A percentile compares a stretch with the other conserved stretches of the same genome.
Evolutionary conservation across 768 basidiomycete species (phyloP).

Genomic region (Cystofilobasidium bisporidii): DNA sequence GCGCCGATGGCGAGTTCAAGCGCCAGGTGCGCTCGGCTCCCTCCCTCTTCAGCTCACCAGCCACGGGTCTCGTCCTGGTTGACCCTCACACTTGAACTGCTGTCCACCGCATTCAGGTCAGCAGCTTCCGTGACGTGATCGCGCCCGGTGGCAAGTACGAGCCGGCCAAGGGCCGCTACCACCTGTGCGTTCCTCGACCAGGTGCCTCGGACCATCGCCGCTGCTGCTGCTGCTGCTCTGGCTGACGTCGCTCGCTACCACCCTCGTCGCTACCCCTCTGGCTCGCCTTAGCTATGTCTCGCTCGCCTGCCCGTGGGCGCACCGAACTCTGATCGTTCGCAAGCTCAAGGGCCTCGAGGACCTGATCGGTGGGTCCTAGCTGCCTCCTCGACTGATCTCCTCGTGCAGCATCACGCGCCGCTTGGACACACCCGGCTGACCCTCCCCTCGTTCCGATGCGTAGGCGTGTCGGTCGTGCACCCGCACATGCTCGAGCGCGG

Average conservation of each 20-base stretch:
- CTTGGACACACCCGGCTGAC: too few relatives aligned
- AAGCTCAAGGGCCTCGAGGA: constrained; percentile 86
- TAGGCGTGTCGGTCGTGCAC: constrained; percentile 72
- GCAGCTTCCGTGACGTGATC: constrained; percentile 52
- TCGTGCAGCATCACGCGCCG: too few relatives aligned
- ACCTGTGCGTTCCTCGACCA: too few relatives aligned
- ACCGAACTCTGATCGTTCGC: constrained; percentile 74
- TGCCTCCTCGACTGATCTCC: background rate
- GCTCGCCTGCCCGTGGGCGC: constrained; percentile 66
- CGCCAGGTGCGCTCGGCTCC: constrained; percentile 7
- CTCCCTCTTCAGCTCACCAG: too few relatives aligned
- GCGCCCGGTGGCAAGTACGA: constrained; percentile 53
- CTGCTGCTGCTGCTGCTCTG: too few relatives aligned
- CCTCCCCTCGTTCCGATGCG: background rate
- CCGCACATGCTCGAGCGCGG: constrained; percentile 74
- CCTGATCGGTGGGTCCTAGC: constrained; percentile 55
- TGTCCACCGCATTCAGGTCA: too few relatives aligned
- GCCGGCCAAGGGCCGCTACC: constrained; percentile 77
- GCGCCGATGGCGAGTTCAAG: constrained; percentile 16
- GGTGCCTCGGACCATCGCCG: too few relatives aligned
- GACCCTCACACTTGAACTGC: too few relatives aligned
- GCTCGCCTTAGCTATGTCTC: constrained; percentile 55
- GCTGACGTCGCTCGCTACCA: background rate
- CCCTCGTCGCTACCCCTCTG: background rate
- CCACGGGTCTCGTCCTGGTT: too few relatives aligned